Evolutionary conservation across 1,139 yeast species (phyloP).

Genomic region (Debaryomyces subglobosus): DNA sequence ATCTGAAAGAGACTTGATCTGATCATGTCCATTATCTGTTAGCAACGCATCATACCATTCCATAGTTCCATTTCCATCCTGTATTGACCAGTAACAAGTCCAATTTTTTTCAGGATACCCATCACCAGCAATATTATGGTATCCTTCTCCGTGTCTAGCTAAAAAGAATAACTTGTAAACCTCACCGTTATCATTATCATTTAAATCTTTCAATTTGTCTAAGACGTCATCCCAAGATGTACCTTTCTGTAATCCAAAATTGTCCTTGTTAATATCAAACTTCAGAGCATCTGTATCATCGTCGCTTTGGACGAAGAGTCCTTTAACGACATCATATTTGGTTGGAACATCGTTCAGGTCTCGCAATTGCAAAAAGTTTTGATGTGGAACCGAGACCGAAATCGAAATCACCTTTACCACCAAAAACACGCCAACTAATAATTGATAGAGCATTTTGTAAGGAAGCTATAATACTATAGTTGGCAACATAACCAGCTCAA

Average conservation of each 20-base stretch:
- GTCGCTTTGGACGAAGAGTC: slow-evolving; percentile 26
- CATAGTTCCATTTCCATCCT: slow-evolving; percentile 32
- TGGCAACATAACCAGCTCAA: too few species aligned
- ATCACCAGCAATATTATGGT: slow-evolving; percentile 36
- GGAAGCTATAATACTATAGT: not conserved
- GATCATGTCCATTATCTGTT: slow-evolving; percentile 30
- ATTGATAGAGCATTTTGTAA: not conserved
- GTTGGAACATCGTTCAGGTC: slow-evolving; percentile 7
- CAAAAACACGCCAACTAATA: slow-evolving; percentile 3
- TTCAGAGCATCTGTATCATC: slow-evolving; percentile 16
- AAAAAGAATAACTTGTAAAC: slow-evolving; percentile 34
- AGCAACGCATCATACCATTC: slow-evolving; percentile 44
- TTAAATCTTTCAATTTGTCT: slow-evolving; percentile 13
- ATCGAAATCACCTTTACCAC: slow-evolving; percentile 1
- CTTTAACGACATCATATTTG: slow-evolving; percentile 14
- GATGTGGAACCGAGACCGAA: slow-evolving; percentile 4
- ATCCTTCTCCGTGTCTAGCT: slow-evolving; percentile 48
- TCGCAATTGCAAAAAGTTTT: slow-evolving; percentile 6
- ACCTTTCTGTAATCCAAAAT: slow-evolving; percentile 23
- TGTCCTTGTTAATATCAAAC: slow-evolving; percentile 9
- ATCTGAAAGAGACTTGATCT: slow-evolving; percentile 22
- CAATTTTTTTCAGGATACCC: slow-evolving; percentile 25
- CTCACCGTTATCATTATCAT: slow-evolving; percentile 13
- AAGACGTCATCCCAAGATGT: slow-evolving; percentile 22
- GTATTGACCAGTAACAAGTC: slow-evolving; percentile 36